Evolutionary conservation across 192 early-diverging fungal genomes (phyloP).

Genomic region (Phlyctochytrium bullatum): DNA sequence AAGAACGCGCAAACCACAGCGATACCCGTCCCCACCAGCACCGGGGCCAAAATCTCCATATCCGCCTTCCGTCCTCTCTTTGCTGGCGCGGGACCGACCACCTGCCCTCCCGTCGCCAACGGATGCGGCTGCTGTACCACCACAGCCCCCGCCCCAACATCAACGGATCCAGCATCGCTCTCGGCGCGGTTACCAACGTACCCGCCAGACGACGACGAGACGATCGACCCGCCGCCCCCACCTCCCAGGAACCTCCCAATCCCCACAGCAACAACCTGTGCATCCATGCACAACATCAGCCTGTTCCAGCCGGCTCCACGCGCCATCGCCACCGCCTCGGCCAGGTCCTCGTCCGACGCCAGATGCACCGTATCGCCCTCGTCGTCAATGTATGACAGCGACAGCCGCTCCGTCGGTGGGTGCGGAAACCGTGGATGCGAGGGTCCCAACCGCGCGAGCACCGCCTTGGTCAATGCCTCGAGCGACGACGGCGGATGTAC

Average conservation of each 20-base stretch:
- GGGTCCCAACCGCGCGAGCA: slow-evolving; percentile 5
- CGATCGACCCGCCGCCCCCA: neutral
- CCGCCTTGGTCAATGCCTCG: slow-evolving; percentile 19
- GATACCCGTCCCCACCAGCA: slow-evolving; percentile 33
- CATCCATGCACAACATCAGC: slow-evolving; percentile 63
- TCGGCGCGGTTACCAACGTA: neutral
- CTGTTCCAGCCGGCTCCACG: slow-evolving; percentile 68
- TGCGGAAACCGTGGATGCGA: neutral
- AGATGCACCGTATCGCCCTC: slow-evolving; percentile 89
- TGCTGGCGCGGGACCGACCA: too few relatives aligned
- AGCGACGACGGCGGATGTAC: slow-evolving; percentile 12
- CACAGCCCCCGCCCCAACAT: neutral
- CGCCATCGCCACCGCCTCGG: slow-evolving; percentile 83
- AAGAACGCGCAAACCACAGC: slow-evolving; percentile 44
- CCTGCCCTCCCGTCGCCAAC: neutral
- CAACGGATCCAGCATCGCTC: slow-evolving; percentile 8
- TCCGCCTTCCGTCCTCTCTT: neutral
- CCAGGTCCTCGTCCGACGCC: slow-evolving; percentile 76
- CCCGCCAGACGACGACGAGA: neutral
- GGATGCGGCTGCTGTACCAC: too few relatives aligned
- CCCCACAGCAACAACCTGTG: slow-evolving; percentile 9
- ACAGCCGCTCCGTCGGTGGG: neutral
- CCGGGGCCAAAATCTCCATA: slow-evolving; percentile 10
- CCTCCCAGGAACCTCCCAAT: slow-evolving; percentile 1
- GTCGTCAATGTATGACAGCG: slow-evolving; percentile 79